A percentile compares a stretch with the other conserved stretches of the same genome.
Conservation (phyloP, 441 rosid species). For the Aquilaria agallochum region DNA sequence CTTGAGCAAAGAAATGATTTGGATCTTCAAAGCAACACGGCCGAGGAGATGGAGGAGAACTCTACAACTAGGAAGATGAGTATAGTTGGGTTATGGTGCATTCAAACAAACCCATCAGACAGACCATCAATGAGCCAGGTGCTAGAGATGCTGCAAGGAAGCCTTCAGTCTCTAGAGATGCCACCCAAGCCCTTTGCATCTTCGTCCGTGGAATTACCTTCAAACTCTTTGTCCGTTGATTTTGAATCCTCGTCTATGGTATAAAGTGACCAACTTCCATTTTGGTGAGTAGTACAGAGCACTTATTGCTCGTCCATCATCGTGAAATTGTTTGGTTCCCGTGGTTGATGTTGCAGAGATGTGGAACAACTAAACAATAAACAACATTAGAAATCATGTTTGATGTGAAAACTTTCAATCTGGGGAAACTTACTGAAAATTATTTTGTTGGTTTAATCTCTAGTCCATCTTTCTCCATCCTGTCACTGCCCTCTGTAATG, state of each 20-base stretch:
- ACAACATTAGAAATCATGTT: no score
- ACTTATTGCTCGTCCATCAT: neutral
- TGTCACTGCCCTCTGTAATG: no score
- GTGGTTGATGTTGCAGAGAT: neutral
- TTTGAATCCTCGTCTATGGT: neutral
- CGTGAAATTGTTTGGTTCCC: neutral
- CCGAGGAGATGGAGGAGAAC: conserved; percentile 18
- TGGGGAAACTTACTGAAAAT: no score
- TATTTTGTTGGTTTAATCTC: no score
- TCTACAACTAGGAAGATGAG: conserved; percentile 20
- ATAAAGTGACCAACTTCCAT: neutral
- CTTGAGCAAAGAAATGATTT: conserved; percentile 9
- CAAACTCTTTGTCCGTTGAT: neutral
- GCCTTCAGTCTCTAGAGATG: neutral
- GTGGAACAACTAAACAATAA: neutral
- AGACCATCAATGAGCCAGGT: conserved; percentile 30
- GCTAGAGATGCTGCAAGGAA: conserved; percentile 22
- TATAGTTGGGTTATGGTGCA: conserved; percentile 34
- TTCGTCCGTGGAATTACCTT: neutral
- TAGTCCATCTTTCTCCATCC: no score
- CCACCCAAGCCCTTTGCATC: neutral
- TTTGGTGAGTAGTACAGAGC: neutral
- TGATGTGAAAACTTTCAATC: no score
- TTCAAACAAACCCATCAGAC: conserved; percentile 25
- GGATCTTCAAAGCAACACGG: neutral